Evolutionary conservation across 306 rosid genomes (phyloP).

Genomic region (Castanea mollissima): DNA sequence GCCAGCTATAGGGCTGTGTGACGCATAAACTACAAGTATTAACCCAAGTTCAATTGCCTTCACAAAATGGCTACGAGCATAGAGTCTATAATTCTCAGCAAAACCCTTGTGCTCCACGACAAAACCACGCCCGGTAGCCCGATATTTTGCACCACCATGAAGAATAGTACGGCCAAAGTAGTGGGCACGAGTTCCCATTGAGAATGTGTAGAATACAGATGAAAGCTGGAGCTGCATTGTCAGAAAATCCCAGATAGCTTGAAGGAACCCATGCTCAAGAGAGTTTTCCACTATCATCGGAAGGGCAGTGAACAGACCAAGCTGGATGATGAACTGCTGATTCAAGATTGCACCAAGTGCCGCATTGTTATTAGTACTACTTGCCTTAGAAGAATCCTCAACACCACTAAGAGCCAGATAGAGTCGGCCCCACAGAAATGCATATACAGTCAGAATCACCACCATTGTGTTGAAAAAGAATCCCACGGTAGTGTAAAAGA

Average conservation of each 20-base stretch:
- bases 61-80: constrained; percentile 88
- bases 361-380: constrained; percentile 37
- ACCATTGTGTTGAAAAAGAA: constrained; percentile 80
- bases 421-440: constrained; percentile 79
- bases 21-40: constrained; percentile 64
- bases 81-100: constrained; percentile 88
- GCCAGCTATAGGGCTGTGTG: constrained; percentile 56
- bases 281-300: constrained; percentile 91
- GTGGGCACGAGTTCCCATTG: constrained; percentile 82
- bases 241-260: constrained; percentile 76
- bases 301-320: constrained; percentile 81
- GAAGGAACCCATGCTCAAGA: constrained; percentile 81
- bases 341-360: constrained; percentile 66
- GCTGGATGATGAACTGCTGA: constrained; percentile 76
- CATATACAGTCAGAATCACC: constrained; percentile 72
- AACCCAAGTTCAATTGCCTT: constrained; percentile 87
- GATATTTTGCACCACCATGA: constrained; percentile 89
- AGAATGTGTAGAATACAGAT: constrained; percentile 82
- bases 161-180: constrained; percentile 81
- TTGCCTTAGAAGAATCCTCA: constrained; percentile 50
- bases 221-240: constrained; percentile 92
- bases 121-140: constrained; percentile 94
- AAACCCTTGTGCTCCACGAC: constrained; percentile 83
- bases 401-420: constrained; percentile 81
- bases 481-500: constrained; percentile 82